Evolutionary conservation across 148 eudicot species (phyloP).

Genomic region (Vaccinium vitisidaea): DNA sequence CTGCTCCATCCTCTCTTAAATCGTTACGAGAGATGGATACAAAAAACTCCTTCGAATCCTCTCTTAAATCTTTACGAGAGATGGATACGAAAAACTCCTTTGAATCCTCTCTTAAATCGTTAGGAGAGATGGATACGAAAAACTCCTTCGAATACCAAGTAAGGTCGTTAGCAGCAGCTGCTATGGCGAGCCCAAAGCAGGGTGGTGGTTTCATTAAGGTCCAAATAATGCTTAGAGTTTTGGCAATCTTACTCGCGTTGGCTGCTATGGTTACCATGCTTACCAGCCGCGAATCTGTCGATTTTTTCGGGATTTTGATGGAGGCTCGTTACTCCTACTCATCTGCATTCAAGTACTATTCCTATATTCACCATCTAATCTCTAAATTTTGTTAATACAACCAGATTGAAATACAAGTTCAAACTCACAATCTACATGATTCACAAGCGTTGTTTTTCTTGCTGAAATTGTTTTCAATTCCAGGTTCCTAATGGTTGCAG

Average conservation of each 20-base stretch:
- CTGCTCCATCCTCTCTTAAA: neutral
- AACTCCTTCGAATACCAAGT: neutral
- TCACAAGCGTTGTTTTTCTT: neutral
- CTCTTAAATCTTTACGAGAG: neutral
- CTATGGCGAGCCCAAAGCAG: neutral
- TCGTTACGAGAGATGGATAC: neutral
- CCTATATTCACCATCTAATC: neutral
- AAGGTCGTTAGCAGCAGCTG: neutral
- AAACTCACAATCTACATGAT: neutral
- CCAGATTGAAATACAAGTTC: neutral
- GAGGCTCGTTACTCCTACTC: conserved; percentile 1
- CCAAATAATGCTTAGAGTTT: neutral
- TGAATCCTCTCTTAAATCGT: neutral
- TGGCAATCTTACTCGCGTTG: neutral
- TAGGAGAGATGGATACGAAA: neutral
- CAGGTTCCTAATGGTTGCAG: conserved; percentile 22
- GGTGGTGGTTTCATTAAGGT: neutral
- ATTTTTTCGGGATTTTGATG: neutral
- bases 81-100: neutral
- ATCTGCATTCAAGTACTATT: neutral
- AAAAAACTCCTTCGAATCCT: neutral
- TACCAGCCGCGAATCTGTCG: neutral
- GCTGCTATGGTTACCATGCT: conserved; percentile 6
- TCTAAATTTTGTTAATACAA: neutral
- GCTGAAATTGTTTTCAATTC: neutral